Conservation (phyloP, 106 monocot species). For the Hemerocallis citrina region DNA sequence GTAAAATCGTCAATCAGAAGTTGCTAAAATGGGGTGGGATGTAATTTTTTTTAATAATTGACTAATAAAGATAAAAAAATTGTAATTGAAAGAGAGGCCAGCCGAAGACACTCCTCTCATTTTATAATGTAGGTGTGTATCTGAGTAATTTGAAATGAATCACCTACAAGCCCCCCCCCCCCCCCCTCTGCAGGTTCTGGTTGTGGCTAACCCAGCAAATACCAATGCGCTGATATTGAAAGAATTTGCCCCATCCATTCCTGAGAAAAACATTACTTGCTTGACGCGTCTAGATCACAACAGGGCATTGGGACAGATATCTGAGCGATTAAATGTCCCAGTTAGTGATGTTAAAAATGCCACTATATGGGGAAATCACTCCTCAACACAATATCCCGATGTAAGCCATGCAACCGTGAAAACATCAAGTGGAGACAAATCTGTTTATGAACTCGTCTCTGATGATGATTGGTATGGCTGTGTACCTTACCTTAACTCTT, state of each 20-base stretch:
- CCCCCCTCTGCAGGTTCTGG: conserved; percentile 59
- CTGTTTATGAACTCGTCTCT: conserved; percentile 42
- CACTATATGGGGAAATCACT: conserved; percentile 82
- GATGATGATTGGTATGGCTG: conserved; percentile 53
- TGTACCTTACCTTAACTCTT: not conserved
- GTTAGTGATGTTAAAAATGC: conserved; percentile 61
- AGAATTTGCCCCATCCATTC: conserved; percentile 67
- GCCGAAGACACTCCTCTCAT: too few relatives aligned
- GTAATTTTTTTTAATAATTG: too few relatives aligned
- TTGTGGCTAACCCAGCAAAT: conserved; percentile 54
- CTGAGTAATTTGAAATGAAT: too few relatives aligned
- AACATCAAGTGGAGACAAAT: conserved; percentile 33
- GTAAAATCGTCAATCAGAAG: too few relatives aligned
- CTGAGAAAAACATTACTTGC: conserved; percentile 69
- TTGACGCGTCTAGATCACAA: conserved; percentile 79
- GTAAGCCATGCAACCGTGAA: conserved; percentile 49
- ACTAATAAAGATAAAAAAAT: too few relatives aligned
- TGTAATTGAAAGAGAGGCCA: too few relatives aligned
- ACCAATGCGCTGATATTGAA: conserved; percentile 63
- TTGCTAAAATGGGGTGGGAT: too few relatives aligned
- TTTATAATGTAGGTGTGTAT: too few relatives aligned
- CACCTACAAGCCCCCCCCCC: too few relatives aligned
- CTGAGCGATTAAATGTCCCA: conserved; percentile 41
- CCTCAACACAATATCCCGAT: conserved; percentile 78
- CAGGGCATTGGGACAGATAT: conserved; percentile 57